phyloP scores from a whole-genome alignment of 2,329 filamentous ascomycete genomes.

The Dactylellina sp. region DNA sequence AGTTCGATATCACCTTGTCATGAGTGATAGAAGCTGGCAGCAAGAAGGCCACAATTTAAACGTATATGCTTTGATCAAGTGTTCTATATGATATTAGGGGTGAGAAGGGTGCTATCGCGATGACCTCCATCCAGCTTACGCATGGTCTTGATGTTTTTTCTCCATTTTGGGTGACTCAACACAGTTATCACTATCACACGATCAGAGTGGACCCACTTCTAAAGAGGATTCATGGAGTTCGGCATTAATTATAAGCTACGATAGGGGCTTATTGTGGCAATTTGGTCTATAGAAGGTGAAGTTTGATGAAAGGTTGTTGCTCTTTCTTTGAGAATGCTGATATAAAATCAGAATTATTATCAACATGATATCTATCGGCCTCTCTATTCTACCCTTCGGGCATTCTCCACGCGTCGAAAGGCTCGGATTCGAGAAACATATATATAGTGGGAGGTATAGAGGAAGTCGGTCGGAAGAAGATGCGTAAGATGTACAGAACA shows the following conservation, averaged over 20 bases:
- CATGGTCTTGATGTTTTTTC: conserved; percentile 12
- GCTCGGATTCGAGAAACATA: conserved; percentile 27
- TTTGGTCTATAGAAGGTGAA: conserved; percentile 3
- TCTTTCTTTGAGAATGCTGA: conserved; percentile 38
- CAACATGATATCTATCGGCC: conserved; percentile 53
- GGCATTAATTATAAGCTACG: conserved; percentile 13
- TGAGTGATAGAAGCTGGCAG: conserved; percentile 20
- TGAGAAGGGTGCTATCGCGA: conserved; percentile 25
- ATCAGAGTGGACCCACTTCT: conserved; percentile 31
- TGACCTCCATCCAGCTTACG: conserved; percentile 7
- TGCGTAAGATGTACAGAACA: conserved; percentile 57
- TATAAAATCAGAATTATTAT: conserved; percentile 52
- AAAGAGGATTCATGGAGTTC: conserved; percentile 15
- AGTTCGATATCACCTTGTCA: conserved; percentile 34
- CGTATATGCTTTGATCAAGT: conserved; percentile 4
- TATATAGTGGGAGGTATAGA: conserved; percentile 43
- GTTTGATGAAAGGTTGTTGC: conserved; percentile 6
- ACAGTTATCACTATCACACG: conserved; percentile 12
- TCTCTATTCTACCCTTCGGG: conserved; percentile 30
- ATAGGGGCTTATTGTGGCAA: conserved; percentile 3
- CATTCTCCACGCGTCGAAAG: conserved; percentile 50
- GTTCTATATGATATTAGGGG: background rate
- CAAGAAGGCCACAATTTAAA: background rate
- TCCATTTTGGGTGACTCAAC: conserved; percentile 46
- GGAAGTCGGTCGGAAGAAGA: conserved; percentile 48